A percentile compares a stretch with the other conserved stretches of the same genome.
phyloP scores from a whole-genome alignment of 257 asterid species.

The Jacaranda mimosifolia region DNA sequence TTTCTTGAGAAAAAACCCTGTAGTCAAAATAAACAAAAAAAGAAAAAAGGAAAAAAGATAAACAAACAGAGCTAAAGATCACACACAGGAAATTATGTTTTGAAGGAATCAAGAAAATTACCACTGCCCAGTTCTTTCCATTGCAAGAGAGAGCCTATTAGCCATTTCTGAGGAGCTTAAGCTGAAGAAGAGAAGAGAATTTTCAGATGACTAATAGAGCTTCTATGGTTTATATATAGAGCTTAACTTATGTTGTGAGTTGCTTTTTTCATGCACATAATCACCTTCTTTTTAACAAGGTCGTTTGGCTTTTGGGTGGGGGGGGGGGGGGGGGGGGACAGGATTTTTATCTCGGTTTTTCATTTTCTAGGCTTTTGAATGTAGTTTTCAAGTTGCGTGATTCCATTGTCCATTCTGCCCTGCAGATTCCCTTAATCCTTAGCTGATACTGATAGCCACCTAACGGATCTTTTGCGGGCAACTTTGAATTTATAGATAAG shows the following conservation, averaged over 20 bases:
- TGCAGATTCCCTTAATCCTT: slow-evolving; percentile 4
- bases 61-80: neutral
- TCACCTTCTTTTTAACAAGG: slow-evolving; percentile 19
- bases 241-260: slow-evolving; percentile 30
- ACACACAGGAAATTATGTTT: neutral
- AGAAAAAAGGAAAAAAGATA: neutral
- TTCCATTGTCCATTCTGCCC: slow-evolving; percentile 40
- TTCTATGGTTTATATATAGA: slow-evolving; percentile 46
- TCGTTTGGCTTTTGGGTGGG: slow-evolving; percentile 36
- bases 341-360: slow-evolving; percentile 16
- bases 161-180: slow-evolving; percentile 45
- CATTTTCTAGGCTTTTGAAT: neutral
- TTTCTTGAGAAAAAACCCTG: slow-evolving; percentile 96
- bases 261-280: slow-evolving; percentile 40
- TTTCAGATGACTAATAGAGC: slow-evolving; percentile 14
- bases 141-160: slow-evolving; percentile 67
- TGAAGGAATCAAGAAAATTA: slow-evolving; percentile 24
- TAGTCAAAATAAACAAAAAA: neutral
- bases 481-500: too few relatives aligned
- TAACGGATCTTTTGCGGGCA: too few relatives aligned
- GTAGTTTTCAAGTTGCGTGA: slow-evolving; percentile 48
- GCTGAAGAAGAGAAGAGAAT: slow-evolving; percentile 16
- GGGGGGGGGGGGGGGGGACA: slow-evolving; percentile 40
- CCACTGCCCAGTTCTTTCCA: slow-evolving; percentile 99
- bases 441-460: neutral